phyloP scores from a whole-genome alignment of 805 yeast species.

The Nakazawaea anatomiae region DNA sequence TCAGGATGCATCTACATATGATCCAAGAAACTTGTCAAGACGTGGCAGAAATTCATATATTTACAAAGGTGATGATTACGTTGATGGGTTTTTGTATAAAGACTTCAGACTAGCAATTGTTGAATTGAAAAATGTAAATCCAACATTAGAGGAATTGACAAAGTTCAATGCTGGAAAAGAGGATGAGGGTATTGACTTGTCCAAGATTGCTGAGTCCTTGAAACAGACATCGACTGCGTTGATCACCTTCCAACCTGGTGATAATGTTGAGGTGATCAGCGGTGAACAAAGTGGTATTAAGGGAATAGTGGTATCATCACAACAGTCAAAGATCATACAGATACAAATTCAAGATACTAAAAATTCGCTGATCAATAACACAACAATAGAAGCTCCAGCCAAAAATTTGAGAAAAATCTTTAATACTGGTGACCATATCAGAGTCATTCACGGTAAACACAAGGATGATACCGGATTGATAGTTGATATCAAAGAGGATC shows the following conservation, averaged over 20 bases:
- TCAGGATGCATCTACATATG: conserved; percentile 82
- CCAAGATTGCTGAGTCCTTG: conserved; percentile 81
- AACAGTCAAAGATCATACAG: conserved; percentile 48
- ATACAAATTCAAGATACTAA: conserved; percentile 46
- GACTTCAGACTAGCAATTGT: conserved; percentile 80
- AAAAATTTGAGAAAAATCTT: conserved; percentile 80
- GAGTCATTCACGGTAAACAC: conserved; percentile 87
- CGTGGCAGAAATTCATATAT: conserved; percentile 55
- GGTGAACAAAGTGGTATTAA: conserved; percentile 92
- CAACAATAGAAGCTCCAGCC: conserved; percentile 72
- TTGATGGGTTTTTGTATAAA: conserved; percentile 81
- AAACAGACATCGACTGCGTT: conserved; percentile 54
- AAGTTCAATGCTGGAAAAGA: conserved; percentile 67
- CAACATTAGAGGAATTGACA: conserved; percentile 84
- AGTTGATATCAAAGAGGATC: conserved; percentile 73
- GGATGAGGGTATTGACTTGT: conserved; percentile 84
- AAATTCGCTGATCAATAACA: conserved; percentile 50
- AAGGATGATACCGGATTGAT: conserved; percentile 94
- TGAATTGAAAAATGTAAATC: conserved; percentile 74
- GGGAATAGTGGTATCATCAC: conserved; percentile 70
- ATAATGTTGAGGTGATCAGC: conserved; percentile 80
- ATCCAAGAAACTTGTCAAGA: conserved; percentile 66
- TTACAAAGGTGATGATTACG: conserved; percentile 84
- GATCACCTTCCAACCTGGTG: conserved; percentile 83
- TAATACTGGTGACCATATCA: conserved; percentile 89